Evolutionary conservation across 805 yeast genomes (phyloP).

Genomic region (Candida gorgasii): DNA sequence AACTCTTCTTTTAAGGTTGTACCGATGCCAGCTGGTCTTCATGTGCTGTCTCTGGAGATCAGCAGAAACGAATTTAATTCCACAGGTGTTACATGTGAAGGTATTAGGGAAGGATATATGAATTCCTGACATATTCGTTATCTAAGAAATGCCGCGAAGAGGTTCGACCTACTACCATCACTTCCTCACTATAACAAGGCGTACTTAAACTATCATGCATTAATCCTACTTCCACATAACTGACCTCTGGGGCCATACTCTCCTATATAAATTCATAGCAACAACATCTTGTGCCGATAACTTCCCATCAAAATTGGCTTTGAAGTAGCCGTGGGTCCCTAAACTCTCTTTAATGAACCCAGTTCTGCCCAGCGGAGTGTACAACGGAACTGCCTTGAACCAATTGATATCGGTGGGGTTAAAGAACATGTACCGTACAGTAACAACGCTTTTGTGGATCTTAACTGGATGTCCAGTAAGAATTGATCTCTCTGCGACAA

Average conservation of each 20-base stretch:
- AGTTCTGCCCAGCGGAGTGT: constrained; percentile 88
- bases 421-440: constrained; percentile 97
- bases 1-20: constrained; percentile 45
- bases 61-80: constrained; percentile 37
- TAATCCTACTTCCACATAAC: constrained; percentile 3
- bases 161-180: too few relatives aligned
- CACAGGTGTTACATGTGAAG: constrained; percentile 44
- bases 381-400: constrained; percentile 89
- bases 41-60: constrained; percentile 43
- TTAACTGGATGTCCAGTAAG: constrained; percentile 94
- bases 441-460: constrained; percentile 88
- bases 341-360: constrained; percentile 93
- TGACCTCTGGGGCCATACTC: constrained; percentile 83
- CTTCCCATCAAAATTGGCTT: constrained; percentile 91
- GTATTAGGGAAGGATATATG: constrained; percentile 21
- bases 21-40: constrained; percentile 49
- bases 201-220: too few relatives aligned
- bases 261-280: constrained; percentile 90
- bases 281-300: constrained; percentile 89
- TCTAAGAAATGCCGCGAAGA: too few relatives aligned
- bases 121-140: neutral
- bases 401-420: constrained; percentile 83
- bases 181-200: too few relatives aligned
- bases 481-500: constrained; percentile 83
- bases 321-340: constrained; percentile 98